Base-by-base conservation (phyloP, 441 rosid genomes). In the Melastoma candidum region DNA sequence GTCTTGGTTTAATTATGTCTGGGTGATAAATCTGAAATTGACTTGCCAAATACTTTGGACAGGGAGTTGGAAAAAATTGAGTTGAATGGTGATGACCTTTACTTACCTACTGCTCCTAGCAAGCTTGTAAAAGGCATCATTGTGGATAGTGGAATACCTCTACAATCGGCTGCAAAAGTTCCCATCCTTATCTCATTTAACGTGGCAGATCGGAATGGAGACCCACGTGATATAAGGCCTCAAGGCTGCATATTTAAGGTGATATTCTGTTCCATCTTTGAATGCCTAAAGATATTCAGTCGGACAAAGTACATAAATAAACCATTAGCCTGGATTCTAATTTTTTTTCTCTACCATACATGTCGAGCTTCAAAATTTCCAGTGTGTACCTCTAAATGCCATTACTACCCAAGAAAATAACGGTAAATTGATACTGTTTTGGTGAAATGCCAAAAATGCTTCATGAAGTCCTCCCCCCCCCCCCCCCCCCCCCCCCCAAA, bases 171-270 rank as follows among this genome's bases (percentile, higher is more conserved):
- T 8, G 99, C 97, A 45, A 93, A 93, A 72, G 99, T 93, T 66
- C 99, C 99, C 62, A 93, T 93, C 56, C 80, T 93, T 95, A 83
- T 93, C 55, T 77, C 93, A 48, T 93, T 93, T 78, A 70, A 93
- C 66, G 99, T 89, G 62, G 71, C 81, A 60, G 99, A 93, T 75
- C 81, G 88, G 43, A 82, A 76, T 57, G 95, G 96, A 49, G 83
- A 81, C 62, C 75, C 13, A 11, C 74, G 60, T 56, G 73, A 80
- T 56, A 75, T 81, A 64, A 79, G 69, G 67, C 96, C 97, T 60
- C 95, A 93, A 68, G 95, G 95, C 76, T 89, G 97, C 77, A 93
- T 93, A 68, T 93, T 93, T 76, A 93, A 93, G 95, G 99, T 89
- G 68, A 65, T 56, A 54, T 59, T 64, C 53, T 56, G 36, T 29